Percentiles rank a stretch among this genome's conserved stretches.
Conservation (phyloP, 495 filamentous ascomycete genomes). For the Xylaria longipes region DNA sequence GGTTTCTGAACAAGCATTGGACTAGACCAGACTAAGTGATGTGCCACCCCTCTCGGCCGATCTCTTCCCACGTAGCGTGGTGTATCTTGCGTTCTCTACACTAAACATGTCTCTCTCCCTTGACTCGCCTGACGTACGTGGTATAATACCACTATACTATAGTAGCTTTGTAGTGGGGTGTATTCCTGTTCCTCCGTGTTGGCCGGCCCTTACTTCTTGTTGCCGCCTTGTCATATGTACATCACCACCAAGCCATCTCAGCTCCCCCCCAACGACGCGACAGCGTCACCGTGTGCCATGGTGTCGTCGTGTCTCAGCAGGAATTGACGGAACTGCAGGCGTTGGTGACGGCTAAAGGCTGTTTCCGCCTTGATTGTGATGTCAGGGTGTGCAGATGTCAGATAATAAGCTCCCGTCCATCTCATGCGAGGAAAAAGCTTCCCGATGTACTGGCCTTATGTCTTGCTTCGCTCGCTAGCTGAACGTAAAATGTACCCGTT, state of each 20-base stretch:
- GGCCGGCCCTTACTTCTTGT: not conserved
- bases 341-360: not conserved
- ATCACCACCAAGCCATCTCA: not conserved
- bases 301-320: constrained; percentile 10
- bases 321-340: not conserved
- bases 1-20: not conserved
- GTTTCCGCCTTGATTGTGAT: constrained; percentile 3
- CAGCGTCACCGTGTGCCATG: constrained; percentile 13
- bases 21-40: not conserved
- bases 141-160: not conserved
- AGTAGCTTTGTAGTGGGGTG: not conserved
- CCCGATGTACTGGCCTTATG: not conserved
- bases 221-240: not conserved
- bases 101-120: constrained; percentile 10
- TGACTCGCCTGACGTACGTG: constrained; percentile 8
- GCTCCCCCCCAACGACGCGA: not conserved
- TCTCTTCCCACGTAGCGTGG: constrained; percentile 5
- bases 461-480: constrained; percentile 9
- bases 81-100: not conserved
- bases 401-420: constrained; percentile 14
- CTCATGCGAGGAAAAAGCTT: not conserved
- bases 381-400: constrained; percentile 4
- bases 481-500: constrained; percentile 9
- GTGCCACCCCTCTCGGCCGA: constrained; percentile 8
- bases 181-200: not conserved